Base-by-base conservation (phyloP, 2,329 filamentous ascomycete genomes). In the Dactylella cylindrospora region DNA sequence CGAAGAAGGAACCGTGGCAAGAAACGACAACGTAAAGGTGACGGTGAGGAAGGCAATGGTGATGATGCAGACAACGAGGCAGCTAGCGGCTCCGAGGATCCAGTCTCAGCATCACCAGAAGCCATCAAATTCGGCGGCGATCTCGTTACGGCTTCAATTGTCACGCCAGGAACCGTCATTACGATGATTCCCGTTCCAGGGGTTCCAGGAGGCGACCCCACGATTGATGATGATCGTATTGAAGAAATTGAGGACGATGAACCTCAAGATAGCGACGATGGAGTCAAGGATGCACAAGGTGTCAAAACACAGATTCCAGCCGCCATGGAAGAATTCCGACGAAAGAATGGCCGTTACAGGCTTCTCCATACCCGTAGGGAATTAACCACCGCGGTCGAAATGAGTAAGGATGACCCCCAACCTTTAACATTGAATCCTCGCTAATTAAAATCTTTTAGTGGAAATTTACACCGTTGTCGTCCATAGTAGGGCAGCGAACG, bases 401-500 rank as follows among this genome's bases (percentile, higher is more conserved):
- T 54, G 26, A 62, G 57, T 62, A 62, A 39, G 57, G 33, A 23
- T 25, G 31, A 31, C 10, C 32, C n/a, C 6, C 3, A 13, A 6
- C 13, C 15, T n/a, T n/a, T 15, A 36, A 15, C 5, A 9, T 7
- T 15, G 6, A 12, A 8, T 26, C 31, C 19, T 22, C 10, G n/a
- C 49, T 44, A 44, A 54, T 31, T 12, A 4, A n/a, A 33, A 22
- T 25, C 9, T 9, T 35, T 3, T 80, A 64, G 78, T 84, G 43
- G 77, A 80, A 59, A 84, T 84, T 49, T 86, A 85, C 71, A 81
- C 88, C 65, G 84, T 88, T 43, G 79, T 85, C 69, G 80, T 86
- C 50, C 86, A 86, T 39, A 81, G 83, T 65, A 86, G 84, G 72
- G 78, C 79, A 68, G 85, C 86, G 66, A 88, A 86, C 72, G 78